Evolutionary conservation across 192 early-diverging fungal genomes (phyloP).

Genomic region (Coemansia sp.): DNA sequence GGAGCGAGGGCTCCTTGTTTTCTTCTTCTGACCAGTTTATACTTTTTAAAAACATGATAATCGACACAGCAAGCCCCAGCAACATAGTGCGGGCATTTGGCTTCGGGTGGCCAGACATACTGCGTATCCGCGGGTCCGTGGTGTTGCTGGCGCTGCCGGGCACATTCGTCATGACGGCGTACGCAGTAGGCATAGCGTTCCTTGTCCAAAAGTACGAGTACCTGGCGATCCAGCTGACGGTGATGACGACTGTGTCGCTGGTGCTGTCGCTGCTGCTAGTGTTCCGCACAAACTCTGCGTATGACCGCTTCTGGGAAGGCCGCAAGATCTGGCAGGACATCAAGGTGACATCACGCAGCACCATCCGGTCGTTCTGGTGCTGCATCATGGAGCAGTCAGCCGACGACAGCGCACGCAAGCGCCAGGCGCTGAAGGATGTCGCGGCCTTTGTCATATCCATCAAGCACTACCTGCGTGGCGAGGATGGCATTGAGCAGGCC

Average conservation of each 20-base stretch:
- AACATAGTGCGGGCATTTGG: conserved; percentile 37
- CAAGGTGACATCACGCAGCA: conserved; percentile 67
- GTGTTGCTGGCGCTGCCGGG: conserved; percentile 42
- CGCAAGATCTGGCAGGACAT: conserved; percentile 77
- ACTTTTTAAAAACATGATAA: conserved; percentile 43
- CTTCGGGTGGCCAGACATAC: conserved; percentile 39
- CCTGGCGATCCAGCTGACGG: conserved; percentile 30
- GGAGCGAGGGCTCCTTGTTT: too few species aligned
- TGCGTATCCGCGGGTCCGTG: conserved; percentile 53
- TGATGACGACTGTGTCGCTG: conserved; percentile 54
- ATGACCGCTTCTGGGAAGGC: conserved; percentile 86
- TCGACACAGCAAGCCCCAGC: conserved; percentile 27
- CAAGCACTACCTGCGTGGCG: conserved; percentile 83
- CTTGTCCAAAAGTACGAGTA: conserved; percentile 34
- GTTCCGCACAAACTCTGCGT: conserved; percentile 61
- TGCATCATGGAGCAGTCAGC: conserved; percentile 55
- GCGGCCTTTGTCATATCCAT: conserved; percentile 74
- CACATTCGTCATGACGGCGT: conserved; percentile 44
- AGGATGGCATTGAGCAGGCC: conserved; percentile 63
- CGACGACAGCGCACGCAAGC: conserved; percentile 53
- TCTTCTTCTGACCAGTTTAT: too few species aligned
- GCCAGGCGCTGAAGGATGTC: conserved; percentile 77
- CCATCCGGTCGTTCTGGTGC: conserved; percentile 79
- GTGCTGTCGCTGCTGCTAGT: conserved; percentile 59
- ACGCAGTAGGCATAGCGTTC: conserved; percentile 50